These are phyloP conservation scores for Dendrocalamus latiflorus DNA, from an alignment of 202 grass and related monocot genomes.

Conservation along the genomic window DNA sequence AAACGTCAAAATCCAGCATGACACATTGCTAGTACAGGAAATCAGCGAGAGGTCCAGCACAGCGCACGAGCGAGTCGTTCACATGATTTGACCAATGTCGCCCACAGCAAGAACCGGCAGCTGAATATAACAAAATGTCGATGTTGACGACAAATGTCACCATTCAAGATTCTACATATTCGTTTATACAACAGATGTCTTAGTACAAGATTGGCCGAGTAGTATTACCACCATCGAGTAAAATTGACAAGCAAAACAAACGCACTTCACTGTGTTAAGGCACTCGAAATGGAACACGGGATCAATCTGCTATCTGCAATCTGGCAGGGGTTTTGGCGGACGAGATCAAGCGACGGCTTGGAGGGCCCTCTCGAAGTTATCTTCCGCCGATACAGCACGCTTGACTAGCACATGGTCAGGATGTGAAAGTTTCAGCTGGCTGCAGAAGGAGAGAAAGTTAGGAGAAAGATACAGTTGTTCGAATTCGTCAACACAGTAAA, in stretches of 20 bases:
- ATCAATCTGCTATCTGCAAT: conserved; percentile 22
- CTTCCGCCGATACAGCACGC: conserved; percentile 46
- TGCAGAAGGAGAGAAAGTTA: conserved; percentile 34
- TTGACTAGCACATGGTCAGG: conserved; percentile 77
- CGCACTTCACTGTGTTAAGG: conserved; percentile 23
- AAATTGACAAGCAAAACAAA: conserved; percentile 21
- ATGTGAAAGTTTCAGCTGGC: conserved; percentile 92
- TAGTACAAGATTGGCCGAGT: conserved; percentile 11
- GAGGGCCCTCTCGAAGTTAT: conserved; percentile 79
- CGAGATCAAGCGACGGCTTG: conserved; percentile 58
- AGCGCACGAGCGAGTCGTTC: neutral
- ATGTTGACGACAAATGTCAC: neutral
- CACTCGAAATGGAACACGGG: neutral
- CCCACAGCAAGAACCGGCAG: neutral
- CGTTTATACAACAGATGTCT: conserved; percentile 15
- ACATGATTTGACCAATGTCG: no score
- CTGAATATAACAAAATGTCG: neutral
- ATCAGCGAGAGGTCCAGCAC: neutral
- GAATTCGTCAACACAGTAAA: neutral
- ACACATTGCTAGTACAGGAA: neutral
- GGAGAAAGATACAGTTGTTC: neutral
- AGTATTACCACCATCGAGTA: conserved; percentile 1
- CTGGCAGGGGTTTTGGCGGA: neutral
- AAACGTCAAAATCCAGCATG: no score
- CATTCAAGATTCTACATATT: conserved; percentile 28